These are phyloP conservation scores for Podospora appendiculata DNA, from an alignment of 495 filamentous ascomycete genomes.

Conservation along the genomic window DNA sequence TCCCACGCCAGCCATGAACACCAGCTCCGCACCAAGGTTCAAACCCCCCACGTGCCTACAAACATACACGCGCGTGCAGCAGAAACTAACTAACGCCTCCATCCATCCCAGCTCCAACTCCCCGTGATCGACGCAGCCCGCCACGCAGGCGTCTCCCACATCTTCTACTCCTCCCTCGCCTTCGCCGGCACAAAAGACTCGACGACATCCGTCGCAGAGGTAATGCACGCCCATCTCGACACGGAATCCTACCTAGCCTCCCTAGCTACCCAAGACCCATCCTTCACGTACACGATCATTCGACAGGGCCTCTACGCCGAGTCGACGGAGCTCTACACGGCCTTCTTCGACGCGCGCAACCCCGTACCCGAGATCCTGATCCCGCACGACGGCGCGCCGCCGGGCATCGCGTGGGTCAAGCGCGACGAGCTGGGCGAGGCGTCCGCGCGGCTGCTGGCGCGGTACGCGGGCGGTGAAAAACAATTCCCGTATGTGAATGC, in stretches of 20 bases:
- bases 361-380: conserved; percentile 33
- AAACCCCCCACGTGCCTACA: too few species aligned
- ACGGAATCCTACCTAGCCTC: conserved; percentile 51
- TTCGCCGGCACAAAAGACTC: conserved; percentile 35
- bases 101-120: conserved; percentile 20
- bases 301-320: conserved; percentile 62
- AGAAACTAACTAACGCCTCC: too few species aligned
- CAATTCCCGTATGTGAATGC: conserved; percentile 26
- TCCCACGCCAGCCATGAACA: conserved; percentile 33
- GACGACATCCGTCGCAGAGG: conserved; percentile 28
- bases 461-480: conserved; percentile 6
- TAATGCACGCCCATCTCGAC: conserved; percentile 62
- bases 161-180: conserved; percentile 62
- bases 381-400: conserved; percentile 38
- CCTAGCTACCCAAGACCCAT: conserved; percentile 11
- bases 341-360: conserved; percentile 42
- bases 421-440: conserved; percentile 44
- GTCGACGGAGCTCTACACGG: conserved; percentile 62
- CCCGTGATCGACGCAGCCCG: conserved; percentile 51
- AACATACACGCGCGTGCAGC: too few species aligned
- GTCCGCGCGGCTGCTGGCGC: conserved; percentile 32
- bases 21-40: conserved; percentile 9
- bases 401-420: conserved; percentile 45
- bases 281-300: conserved; percentile 39
- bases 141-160: conserved; percentile 48